Percentiles rank a stretch among this genome's conserved stretches.
Conservation (phyloP, 192 early-diverging fungal species). For the Neocallimastix lanati region DNA sequence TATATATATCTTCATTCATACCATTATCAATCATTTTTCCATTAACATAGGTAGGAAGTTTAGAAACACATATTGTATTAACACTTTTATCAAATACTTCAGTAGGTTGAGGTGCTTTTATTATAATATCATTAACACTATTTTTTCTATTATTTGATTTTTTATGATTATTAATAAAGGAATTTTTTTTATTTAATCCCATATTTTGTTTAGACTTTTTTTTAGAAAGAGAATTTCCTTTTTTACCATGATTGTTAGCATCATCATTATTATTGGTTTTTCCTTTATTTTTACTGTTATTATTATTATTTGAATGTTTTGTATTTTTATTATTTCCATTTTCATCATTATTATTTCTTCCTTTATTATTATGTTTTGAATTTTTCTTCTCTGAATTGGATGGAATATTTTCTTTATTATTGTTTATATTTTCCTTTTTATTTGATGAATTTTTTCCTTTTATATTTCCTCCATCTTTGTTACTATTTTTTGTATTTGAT, state of each 20-base stretch:
- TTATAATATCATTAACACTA: not conserved
- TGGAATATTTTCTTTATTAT: not conserved
- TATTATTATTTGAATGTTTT: not conserved
- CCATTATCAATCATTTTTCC: not conserved
- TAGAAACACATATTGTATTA: not conserved
- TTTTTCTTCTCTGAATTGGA: not conserved
- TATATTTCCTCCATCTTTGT: too few species aligned
- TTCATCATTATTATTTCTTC: not conserved
- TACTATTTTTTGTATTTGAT: too few species aligned
- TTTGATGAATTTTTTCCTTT: too few species aligned
- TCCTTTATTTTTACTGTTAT: not conserved
- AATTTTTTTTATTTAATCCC: not conserved
- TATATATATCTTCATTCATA: not conserved
- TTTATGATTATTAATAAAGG: not conserved
- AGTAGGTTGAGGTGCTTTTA: not conserved
- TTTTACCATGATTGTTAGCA: not conserved
- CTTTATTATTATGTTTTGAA: not conserved
- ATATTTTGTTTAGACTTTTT: not conserved
- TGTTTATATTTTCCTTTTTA: not conserved
- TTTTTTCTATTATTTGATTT: not conserved
- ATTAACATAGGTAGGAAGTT: not conserved
- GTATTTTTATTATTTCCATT: not conserved
- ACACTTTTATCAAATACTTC: not conserved
- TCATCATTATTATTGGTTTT: not conserved
- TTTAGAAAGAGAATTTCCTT: not conserved